Base-by-base conservation (phyloP, 192 early-diverging fungal genomes). In the Rhizophagus prolifer region DNA sequence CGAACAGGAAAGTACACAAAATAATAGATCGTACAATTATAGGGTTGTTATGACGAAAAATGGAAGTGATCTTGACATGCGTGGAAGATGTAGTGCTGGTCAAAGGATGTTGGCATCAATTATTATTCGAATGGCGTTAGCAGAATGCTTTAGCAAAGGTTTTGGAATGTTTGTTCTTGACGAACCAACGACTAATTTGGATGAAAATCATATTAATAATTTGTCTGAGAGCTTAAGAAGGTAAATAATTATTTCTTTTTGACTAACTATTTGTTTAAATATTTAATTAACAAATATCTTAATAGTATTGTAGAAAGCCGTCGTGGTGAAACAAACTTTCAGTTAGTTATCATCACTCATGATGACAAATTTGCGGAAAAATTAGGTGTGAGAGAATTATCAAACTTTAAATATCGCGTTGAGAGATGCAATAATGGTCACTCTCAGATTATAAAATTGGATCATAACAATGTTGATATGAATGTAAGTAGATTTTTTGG, bases 181-280 rank as follows among this genome's bases (percentile, higher is more conserved):
- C 81, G 98, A 99, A 75, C 98, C 98, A 1, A 98, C 98, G 1
- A 98, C 98, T 0, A 99, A 99, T 79, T 85, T 99, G 9, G 98
- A 99, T 81, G 84, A 88, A 50, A 89, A 86, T 28, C 97, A 99
- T 79, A 93, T 96, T 58, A 86, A 92, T 63, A 93, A 92, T 64
- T 83, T 99, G 69, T 96, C 98, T 0, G 82, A 85, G 36, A 93
- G 91, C 30, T 81, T 99, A 68, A 85, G 88, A 23, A 82, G 86
- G 91, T 94, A 88, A 82, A 84, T 69, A 21, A 34, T 34, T 41
- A 75, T 1, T 47, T 34, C 14, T 81, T 19, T 59, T 50, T 72
- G 10, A 13, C n/a, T 30, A 28, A 16, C 14, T 25, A 41, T 26
- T 23, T n/a, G 14, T 16, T 10, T 23, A 7, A 70, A 23, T 23